Base-by-base conservation (phyloP, 2,329 filamentous ascomycete species). In the Thermoascus crustaceus region DNA sequence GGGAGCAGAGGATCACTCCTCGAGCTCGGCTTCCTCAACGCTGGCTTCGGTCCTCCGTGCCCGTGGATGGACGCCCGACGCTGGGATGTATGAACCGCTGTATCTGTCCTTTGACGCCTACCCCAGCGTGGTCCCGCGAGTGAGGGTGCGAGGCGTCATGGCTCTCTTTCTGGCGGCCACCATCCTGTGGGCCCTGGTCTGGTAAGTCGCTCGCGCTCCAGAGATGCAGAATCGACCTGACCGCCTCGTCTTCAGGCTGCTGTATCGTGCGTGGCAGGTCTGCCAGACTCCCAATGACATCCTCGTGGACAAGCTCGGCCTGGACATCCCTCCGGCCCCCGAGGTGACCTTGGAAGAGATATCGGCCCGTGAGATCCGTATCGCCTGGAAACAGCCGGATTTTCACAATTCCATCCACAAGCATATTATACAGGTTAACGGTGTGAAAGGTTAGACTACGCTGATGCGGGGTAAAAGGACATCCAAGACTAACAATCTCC, bases 351-450 rank as follows among this genome's bases (percentile, higher is more conserved):
- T 98, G 21, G 86, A 89, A 37, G 86, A 84, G 44, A 91, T 98
- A 50, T 84, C 82, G 48, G 74, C 85, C 18, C 85, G 93, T 57
- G 85, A 87, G 38, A 84, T 93, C 20, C 84, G 88, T 19, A 72
- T 98, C 27, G 87, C 88, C 59, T 98, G 91, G 91, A 85, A 87
- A 42, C 76, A 80, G 40, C 81, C 85, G 0, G 75, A 76, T 43
- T 68, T 71, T 44, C 69, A 75, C 27, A 70, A 72, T 42, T 75
- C 83, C 2, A 83, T 93, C 35, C 75, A 86, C 35, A 93, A 88
- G 63, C 91, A 94, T 55, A 74, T 89, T 30, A 85, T 98, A 34
- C 85, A 94, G 57, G 80, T 98, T 45, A 96, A 98, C 61, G 89
- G 89, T 26, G 80, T 89, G 27, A 85, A 86, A 66, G 85, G 85